Evolutionary conservation across 352 stramenopile species (phyloP).

Genomic region (Phytopythium sindhum): DNA sequence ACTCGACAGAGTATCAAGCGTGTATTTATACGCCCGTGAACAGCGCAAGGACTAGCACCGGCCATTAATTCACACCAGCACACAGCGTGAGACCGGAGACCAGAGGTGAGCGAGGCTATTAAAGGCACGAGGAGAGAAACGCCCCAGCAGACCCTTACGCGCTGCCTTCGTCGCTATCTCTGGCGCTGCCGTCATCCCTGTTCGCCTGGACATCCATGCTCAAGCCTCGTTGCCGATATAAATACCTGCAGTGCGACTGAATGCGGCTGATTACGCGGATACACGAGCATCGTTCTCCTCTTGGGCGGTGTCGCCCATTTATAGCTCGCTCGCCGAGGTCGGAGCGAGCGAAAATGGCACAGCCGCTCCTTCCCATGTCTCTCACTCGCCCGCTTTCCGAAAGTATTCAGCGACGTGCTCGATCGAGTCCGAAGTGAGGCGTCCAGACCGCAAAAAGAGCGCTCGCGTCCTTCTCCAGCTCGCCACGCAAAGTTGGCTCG

Average conservation of each 20-base stretch:
- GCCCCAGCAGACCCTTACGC: too few relatives aligned
- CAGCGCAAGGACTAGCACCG: not conserved
- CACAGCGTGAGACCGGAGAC: not conserved
- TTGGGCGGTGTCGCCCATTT: not conserved
- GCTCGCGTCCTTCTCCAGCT: not conserved
- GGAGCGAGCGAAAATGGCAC: not conserved
- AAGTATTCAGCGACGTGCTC: not conserved
- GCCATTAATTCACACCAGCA: not conserved
- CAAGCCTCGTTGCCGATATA: not conserved
- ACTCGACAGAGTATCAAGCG: too few relatives aligned
- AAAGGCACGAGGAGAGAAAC: not conserved
- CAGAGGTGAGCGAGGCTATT: not conserved
- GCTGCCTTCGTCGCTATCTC: not conserved
- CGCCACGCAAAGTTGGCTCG: not conserved
- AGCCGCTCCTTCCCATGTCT: conserved; percentile 1
- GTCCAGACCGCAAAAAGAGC: not conserved
- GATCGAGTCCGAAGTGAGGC: not conserved
- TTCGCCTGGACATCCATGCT: too few relatives aligned
- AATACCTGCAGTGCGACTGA: not conserved
- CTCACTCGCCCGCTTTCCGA: not conserved
- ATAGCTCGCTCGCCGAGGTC: not conserved
- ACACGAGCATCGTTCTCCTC: not conserved
- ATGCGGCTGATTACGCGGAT: not conserved
- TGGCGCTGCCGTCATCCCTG: not conserved
- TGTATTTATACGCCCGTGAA: not conserved